Evolutionary conservation across 164 flowering plant genomes (phyloP), one percentile per base, ranked within the genome.

Genomic region (Sextonia rubra): DNA sequence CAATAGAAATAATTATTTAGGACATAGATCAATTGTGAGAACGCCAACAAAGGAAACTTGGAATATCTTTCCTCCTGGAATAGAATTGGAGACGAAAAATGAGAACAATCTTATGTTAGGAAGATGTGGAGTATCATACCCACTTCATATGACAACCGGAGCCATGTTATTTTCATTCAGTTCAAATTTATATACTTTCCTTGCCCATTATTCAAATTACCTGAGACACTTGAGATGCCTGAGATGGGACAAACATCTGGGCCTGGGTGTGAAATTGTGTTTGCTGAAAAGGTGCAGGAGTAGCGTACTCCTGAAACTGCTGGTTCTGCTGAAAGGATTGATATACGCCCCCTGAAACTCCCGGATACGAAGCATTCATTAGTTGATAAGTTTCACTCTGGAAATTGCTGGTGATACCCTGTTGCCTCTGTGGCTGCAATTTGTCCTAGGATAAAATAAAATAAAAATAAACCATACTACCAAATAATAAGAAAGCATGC

Each of bases 191-290:
- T 37, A 7, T 37, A 7, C 44, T 37, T 37, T 37, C 11, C 44
- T 37, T 7, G 9, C 44, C 11, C 44, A 37, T 2, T 7, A 37
- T 37, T 7, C 44, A 37, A 37, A 37, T 37, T 82, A 92, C 95
- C 91, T 77, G 83, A 0, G 84, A 76, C 69, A 61, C 80, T 65
- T 79, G 86, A 55, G 89, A 82, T 37, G 87, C 58, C 37, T 75
- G 97, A 24, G 87, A 56, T 64, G 98, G 99, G 58, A 88, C 58
- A 84, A 93, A 93, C 24, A 87, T 78, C 9, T 74, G 73, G 14
- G 92, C 82, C 44, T 37, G 44, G 44, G 44, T 5, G 11, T 8
- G 6, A 60, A 79, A 85, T 67, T 82, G 75, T n/a, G 82, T 66
- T 23, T 90, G 80, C 76, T 85, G 94, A 79, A 83, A 88, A 22